Conservation (phyloP, 2,329 filamentous ascomycete species). For the Didymella segeticola region DNA sequence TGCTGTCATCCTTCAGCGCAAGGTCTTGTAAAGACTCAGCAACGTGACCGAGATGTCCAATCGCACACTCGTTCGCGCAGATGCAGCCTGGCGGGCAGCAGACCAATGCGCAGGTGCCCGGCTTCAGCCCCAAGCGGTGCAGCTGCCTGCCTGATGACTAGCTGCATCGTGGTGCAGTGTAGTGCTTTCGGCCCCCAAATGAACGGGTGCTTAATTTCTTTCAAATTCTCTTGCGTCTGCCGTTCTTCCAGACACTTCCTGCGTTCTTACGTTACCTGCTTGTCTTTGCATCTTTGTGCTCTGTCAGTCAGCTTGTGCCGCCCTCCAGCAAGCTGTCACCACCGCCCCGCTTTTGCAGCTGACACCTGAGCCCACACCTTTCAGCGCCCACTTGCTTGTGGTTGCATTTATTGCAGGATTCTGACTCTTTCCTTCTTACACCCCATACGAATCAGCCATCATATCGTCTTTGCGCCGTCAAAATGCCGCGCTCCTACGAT, state of each 20-base stretch:
- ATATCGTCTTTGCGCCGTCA: neutral
- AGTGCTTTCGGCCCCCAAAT: slow-evolving; percentile 34
- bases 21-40: slow-evolving; percentile 4
- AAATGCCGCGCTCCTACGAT: slow-evolving; percentile 41
- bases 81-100: slow-evolving; percentile 27
- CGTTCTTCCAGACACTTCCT: slow-evolving; percentile 21
- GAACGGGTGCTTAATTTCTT: slow-evolving; percentile 22
- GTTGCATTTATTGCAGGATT: neutral
- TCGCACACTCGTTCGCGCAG: slow-evolving; percentile 13
- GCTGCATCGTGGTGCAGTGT: slow-evolving; percentile 30
- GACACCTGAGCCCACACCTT: slow-evolving; percentile 23
- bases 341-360: slow-evolving; percentile 29
- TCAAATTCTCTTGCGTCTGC: slow-evolving; percentile 31
- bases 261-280: slow-evolving; percentile 25
- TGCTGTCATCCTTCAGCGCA: neutral
- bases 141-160: slow-evolving; percentile 40
- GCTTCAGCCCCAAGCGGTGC: slow-evolving; percentile 27
- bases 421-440: neutral
- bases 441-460: neutral
- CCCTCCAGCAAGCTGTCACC: slow-evolving; percentile 20
- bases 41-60: slow-evolving; percentile 17
- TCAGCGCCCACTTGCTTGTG: slow-evolving; percentile 19
- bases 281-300: slow-evolving; percentile 17
- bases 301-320: slow-evolving; percentile 35
- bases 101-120: slow-evolving; percentile 27